phyloP scores from a whole-genome alignment of 2,329 filamentous ascomycete species.

The Beauveria medogensis region DNA sequence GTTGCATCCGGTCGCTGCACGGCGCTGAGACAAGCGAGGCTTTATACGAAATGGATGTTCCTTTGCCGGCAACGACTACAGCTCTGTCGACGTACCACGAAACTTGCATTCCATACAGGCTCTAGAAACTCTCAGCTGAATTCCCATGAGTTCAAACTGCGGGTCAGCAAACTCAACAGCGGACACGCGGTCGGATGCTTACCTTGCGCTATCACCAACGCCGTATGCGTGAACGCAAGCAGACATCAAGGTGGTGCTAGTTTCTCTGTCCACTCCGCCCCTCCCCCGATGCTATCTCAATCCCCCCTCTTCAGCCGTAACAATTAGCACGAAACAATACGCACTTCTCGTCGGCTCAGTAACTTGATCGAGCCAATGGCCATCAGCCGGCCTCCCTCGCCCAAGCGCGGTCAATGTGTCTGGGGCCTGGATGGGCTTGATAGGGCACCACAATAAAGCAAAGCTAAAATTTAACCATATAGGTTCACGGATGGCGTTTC shows the following conservation, averaged over 20 bases:
- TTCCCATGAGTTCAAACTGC: background rate
- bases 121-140: background rate
- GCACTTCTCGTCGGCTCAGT: background rate
- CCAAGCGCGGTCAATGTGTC: background rate
- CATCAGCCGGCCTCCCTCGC: background rate
- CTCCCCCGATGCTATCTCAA: background rate
- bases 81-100: background rate
- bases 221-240: background rate
- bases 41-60: background rate
- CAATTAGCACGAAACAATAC: background rate
- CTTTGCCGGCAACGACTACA: background rate
- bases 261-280: no score
- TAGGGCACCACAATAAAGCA: background rate
- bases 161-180: background rate
- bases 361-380: background rate
- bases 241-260: constrained; percentile 3
- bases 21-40: background rate
- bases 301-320: background rate
- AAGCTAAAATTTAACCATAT: constrained; percentile 6
- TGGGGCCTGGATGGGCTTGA: background rate
- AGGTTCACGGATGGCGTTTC: background rate
- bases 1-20: background rate
- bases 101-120: background rate
- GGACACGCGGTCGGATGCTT: background rate
- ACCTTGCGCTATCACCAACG: background rate